Evolutionary conservation across 345 rosid genomes (phyloP).

Genomic region (Jatropha curcas): DNA sequence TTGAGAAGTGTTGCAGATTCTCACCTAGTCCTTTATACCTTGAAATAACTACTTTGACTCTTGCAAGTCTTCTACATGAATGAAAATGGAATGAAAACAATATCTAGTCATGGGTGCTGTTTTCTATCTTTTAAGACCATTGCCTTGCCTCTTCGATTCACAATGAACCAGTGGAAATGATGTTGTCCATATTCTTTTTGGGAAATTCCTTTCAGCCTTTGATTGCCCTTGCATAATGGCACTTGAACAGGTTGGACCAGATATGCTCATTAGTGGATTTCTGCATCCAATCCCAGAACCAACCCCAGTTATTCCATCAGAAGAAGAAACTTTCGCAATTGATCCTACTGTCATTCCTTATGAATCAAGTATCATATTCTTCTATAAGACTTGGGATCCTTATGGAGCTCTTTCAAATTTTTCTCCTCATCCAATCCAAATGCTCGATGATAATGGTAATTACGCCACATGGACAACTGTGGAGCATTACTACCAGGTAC

Average conservation of each 20-base stretch:
- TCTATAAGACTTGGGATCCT: constrained; percentile 94
- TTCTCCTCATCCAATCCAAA: constrained; percentile 83
- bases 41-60: not conserved
- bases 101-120: not conserved
- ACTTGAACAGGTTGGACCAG: constrained; percentile 78
- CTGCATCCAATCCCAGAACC: constrained; percentile 90
- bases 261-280: constrained; percentile 90
- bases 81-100: not conserved
- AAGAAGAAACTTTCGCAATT: constrained; percentile 75
- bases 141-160: not conserved
- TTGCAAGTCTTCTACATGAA: not conserved
- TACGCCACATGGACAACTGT: constrained; percentile 72
- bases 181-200: not conserved
- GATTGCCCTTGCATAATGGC: constrained; percentile 1
- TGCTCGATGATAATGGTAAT: constrained; percentile 52
- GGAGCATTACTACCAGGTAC: constrained; percentile 92
- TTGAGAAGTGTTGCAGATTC: not conserved
- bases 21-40: not conserved
- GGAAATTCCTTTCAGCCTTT: not conserved
- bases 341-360: constrained; percentile 74
- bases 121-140: not conserved
- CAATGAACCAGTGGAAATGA: not conserved
- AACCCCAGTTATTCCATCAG: constrained; percentile 75
- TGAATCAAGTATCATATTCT: constrained; percentile 76
- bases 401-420: constrained; percentile 91